Conservation (phyloP, 2,329 filamentous ascomycete genomes). For the Capronia americana region DNA sequence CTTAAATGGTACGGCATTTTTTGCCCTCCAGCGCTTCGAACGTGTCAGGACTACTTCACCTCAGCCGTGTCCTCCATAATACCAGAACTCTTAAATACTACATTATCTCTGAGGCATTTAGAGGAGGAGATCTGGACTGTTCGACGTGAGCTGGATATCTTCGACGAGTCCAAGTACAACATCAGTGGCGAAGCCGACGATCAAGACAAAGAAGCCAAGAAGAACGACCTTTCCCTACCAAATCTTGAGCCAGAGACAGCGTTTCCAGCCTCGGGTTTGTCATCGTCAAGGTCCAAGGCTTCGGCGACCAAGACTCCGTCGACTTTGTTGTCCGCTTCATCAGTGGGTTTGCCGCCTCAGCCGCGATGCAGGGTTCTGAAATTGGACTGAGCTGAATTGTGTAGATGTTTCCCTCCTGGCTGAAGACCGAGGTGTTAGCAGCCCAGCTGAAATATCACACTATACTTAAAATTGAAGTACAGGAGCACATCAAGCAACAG, state of each 20-base stretch:
- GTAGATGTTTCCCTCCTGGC: background rate
- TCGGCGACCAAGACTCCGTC: constrained; percentile 6
- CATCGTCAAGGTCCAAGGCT: background rate
- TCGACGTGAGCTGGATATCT: constrained; percentile 26
- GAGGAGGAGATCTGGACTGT: constrained; percentile 47
- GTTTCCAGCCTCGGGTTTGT: background rate
- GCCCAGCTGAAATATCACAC: background rate
- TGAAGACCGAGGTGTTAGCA: background rate
- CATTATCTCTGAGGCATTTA: constrained; percentile 49
- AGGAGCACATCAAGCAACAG: background rate
- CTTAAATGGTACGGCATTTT: constrained; percentile 59
- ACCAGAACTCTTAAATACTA: constrained; percentile 47
- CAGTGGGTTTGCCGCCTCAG: constrained; percentile 6
- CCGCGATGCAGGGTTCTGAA: constrained; percentile 30
- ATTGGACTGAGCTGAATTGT: constrained; percentile 17
- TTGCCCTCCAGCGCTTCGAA: constrained; percentile 52
- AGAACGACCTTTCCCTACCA: background rate
- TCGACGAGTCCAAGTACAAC: constrained; percentile 10
- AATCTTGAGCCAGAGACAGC: background rate
- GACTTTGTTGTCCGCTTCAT: constrained; percentile 15
- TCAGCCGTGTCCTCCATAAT: constrained; percentile 47
- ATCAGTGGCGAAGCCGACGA: background rate
- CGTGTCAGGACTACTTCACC: constrained; percentile 52
- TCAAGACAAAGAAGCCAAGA: background rate
- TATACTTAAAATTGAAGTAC: background rate